phyloP scores from a whole-genome alignment of 148 eudicot genomes.

The Fagopyrum homotropicum region DNA sequence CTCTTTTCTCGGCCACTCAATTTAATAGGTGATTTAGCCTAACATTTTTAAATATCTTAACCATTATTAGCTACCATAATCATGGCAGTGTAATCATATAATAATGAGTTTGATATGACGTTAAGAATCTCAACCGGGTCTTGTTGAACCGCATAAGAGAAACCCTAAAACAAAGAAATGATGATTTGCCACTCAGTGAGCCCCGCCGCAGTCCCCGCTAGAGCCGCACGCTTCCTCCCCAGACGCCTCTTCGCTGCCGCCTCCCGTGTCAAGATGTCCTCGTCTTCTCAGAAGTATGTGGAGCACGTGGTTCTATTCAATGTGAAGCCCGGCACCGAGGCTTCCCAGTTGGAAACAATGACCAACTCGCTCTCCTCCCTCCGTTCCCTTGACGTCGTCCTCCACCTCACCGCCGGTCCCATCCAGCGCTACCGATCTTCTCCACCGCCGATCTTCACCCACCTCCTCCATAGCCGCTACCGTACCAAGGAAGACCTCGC shows the following conservation, averaged over 20 bases:
- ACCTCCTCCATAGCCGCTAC: slow-evolving; percentile 76
- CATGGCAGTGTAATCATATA: too few species aligned
- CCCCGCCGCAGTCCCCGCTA: not conserved
- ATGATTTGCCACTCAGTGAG: slow-evolving; percentile 7
- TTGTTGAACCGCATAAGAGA: not conserved
- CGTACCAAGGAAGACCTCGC: slow-evolving; percentile 44
- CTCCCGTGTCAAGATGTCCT: slow-evolving; percentile 32
- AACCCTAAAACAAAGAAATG: not conserved
- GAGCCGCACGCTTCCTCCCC: slow-evolving; percentile 5
- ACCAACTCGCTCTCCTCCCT: slow-evolving; percentile 45
- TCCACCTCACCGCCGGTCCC: slow-evolving; percentile 52
- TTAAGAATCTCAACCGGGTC: too few species aligned
- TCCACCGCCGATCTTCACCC: slow-evolving; percentile 45
- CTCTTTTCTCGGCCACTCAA: too few species aligned
- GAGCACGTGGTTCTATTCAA: slow-evolving; percentile 83
- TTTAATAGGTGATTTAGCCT: too few species aligned
- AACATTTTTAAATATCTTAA: too few species aligned
- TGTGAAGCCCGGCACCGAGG: slow-evolving; percentile 40
- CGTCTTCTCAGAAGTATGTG: slow-evolving; percentile 26
- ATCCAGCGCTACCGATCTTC: slow-evolving; percentile 33
- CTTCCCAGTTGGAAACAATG: slow-evolving; percentile 43
- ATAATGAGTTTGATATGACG: too few species aligned
- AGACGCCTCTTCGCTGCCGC: slow-evolving; percentile 11
- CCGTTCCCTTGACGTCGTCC: slow-evolving; percentile 35
- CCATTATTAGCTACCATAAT: too few species aligned